phyloP scores from a whole-genome alignment of 768 basidiomycete genomes.

The Amanita fuliginea region DNA sequence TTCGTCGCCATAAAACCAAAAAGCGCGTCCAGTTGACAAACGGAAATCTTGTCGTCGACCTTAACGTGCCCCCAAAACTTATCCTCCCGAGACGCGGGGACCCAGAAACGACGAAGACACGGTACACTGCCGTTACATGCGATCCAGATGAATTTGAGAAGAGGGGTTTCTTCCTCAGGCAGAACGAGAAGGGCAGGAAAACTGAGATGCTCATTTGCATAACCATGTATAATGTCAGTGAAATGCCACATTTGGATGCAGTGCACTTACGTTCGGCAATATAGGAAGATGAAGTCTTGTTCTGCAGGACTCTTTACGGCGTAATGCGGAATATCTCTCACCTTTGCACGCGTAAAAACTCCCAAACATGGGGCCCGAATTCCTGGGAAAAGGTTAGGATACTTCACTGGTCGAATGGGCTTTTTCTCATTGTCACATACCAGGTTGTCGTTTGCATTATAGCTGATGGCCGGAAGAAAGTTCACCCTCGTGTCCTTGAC shows the following conservation, averaged over 20 bases:
- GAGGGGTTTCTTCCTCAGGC: constrained; percentile 75
- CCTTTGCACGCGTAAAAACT: constrained; percentile 76
- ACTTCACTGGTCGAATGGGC: not conserved
- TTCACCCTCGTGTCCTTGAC: constrained; percentile 78
- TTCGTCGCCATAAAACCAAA: constrained; percentile 64
- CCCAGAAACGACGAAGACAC: constrained; percentile 60
- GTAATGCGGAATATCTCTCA: constrained; percentile 85
- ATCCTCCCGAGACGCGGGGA: constrained; percentile 63
- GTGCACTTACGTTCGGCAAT: not conserved
- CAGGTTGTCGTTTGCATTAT: constrained; percentile 91
- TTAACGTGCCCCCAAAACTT: constrained; percentile 76
- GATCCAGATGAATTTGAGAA: constrained; percentile 88
- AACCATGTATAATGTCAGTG: constrained; percentile 86
- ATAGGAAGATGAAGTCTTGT: constrained; percentile 82
- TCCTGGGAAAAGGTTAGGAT: constrained; percentile 83
- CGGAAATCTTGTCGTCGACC: constrained; percentile 80
- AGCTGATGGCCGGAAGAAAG: constrained; percentile 74
- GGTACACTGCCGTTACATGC: constrained; percentile 87
- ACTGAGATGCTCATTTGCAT: constrained; percentile 93
- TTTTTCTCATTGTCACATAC: not conserved
- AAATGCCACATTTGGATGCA: not conserved
- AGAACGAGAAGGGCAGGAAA: constrained; percentile 65
- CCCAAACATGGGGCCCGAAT: constrained; percentile 91
- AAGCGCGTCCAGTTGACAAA: constrained; percentile 77
- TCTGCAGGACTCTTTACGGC: constrained; percentile 89